Conservation (phyloP, 164 flowering plant species). For the Vitis rupestris region DNA sequence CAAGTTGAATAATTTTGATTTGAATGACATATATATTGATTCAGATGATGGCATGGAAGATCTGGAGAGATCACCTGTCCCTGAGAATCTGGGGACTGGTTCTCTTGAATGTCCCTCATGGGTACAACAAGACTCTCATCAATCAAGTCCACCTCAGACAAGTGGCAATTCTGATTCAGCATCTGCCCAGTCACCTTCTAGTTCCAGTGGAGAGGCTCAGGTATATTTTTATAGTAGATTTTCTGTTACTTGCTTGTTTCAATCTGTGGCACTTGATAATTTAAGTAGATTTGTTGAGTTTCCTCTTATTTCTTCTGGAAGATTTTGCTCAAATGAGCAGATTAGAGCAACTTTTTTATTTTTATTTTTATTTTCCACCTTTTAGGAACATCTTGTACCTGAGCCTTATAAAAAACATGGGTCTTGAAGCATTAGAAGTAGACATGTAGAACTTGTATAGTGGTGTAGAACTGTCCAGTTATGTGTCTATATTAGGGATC, state of each 20-base stretch:
- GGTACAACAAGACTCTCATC: constrained; percentile 44
- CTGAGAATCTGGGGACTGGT: constrained; percentile 26
- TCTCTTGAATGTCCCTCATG: constrained; percentile 44
- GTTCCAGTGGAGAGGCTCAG: constrained; percentile 88
- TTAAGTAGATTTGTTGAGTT: background rate
- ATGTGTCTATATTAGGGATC: background rate
- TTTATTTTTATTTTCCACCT: too few species aligned
- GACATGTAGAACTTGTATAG: background rate
- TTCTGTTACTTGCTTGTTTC: background rate
- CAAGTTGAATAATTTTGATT: constrained; percentile 58
- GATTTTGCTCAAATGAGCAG: background rate
- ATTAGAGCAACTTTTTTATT: background rate
- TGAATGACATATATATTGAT: constrained; percentile 68
- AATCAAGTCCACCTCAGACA: constrained; percentile 78
- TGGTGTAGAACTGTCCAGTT: background rate
- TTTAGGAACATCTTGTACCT: background rate
- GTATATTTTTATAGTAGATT: constrained; percentile 28
- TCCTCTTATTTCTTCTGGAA: background rate
- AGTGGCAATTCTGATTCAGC: constrained; percentile 88
- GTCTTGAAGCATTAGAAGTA: background rate
- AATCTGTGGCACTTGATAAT: background rate
- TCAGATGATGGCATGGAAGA: constrained; percentile 58
- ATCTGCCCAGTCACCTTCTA: constrained; percentile 76
- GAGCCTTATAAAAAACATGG: background rate
- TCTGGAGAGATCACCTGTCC: constrained; percentile 34